A percentile compares a stretch with the other conserved stretches of the same genome.
These are phyloP conservation scores for Xylariaceae sp. DNA, from an alignment of 2,329 filamentous ascomycete genomes.

Conservation along the genomic window DNA sequence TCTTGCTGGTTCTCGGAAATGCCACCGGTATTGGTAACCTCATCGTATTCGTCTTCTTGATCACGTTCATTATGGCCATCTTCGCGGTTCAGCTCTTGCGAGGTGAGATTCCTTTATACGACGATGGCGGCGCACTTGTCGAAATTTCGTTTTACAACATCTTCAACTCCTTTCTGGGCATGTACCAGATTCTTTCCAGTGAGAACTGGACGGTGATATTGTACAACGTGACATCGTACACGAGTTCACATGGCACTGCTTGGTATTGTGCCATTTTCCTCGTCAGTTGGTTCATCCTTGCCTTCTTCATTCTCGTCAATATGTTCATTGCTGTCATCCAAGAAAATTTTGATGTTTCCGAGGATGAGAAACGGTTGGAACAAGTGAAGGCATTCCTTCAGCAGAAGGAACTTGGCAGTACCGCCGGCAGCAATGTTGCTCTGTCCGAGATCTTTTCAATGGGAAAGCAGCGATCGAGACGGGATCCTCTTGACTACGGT, in stretches of 20 bases:
- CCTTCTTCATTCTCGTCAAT: slow-evolving; percentile 93
- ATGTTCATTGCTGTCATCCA: slow-evolving; percentile 99
- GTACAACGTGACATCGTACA: slow-evolving; percentile 72
- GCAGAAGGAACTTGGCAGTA: slow-evolving; percentile 74
- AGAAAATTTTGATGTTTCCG: slow-evolving; percentile 97
- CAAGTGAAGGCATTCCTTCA: slow-evolving; percentile 94
- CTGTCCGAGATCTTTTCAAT: slow-evolving; percentile 66
- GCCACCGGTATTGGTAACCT: slow-evolving; percentile 87
- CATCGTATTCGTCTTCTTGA: slow-evolving; percentile 92
- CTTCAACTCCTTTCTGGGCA: slow-evolving; percentile 92
- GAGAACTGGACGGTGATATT: slow-evolving; percentile 92
- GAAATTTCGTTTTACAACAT: slow-evolving; percentile 80
- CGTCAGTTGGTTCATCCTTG: slow-evolving; percentile 90
- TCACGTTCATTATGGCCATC: slow-evolving; percentile 89
- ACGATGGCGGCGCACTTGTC: slow-evolving; percentile 57
- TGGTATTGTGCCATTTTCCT: slow-evolving; percentile 92
- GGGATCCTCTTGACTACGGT: slow-evolving; percentile 86
- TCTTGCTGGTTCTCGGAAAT: slow-evolving; percentile 84
- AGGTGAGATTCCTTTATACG: slow-evolving; percentile 67
- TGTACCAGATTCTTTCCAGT: slow-evolving; percentile 95
- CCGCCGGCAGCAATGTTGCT: slow-evolving; percentile 66
- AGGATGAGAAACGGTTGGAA: slow-evolving; percentile 94
- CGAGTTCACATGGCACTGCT: slow-evolving; percentile 61
- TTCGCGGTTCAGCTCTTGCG: slow-evolving; percentile 91
- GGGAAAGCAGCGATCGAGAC: slow-evolving; percentile 53